Base-by-base conservation (phyloP, 2,329 filamentous ascomycete genomes). In the Apiospora rasikravindrae region DNA sequence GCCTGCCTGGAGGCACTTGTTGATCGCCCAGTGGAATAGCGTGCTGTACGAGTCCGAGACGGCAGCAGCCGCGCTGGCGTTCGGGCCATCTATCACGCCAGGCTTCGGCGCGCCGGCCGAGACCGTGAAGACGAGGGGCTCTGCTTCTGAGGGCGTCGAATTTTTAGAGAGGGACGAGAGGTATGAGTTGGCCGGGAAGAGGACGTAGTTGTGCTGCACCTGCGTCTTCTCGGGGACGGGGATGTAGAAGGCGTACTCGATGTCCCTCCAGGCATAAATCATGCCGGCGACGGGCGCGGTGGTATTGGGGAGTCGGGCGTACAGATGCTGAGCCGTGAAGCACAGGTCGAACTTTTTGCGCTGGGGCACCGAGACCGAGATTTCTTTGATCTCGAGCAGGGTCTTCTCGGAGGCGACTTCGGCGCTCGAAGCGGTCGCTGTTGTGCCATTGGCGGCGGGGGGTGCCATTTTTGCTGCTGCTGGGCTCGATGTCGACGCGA, bases 311-410 rank as follows among this genome's bases (percentile, higher is more conserved):
- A 83, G 82, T 47, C 87, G 85, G 19, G 89, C 89, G 74, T 91
- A 92, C 45, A 92, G 77, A 74, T 89, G 88, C 73, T 86, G 85
- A 7, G 85, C 81, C 2, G 90, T 92, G 74, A 92, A 88, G 80
- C 88, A 90, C 11, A 93, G 80, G 74, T 90, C 89, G 75, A 90
- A 90, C 80, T 92, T 93, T 82, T 93, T 93, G 74, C 91, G 85
- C 81, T 91, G 89, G 0, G 91, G 91, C 4, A 92, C 85, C 0
- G 89, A 88, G n/a, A 92, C 85, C 0, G 90, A 92, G 26, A 93
- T 90, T 64, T 92, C 91, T 79, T 90, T 91, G 73, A 92, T 84
- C 74, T 88, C 88, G 24, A 92, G 83, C 37, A 91, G 80, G 0
- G 91, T 81, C 8, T 84, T 77, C 75, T 91, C 89, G 7, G 83